Evolutionary conservation across 495 filamentous ascomycete species (phyloP), one percentile per base, ranked within the genome.

Genomic region (Annulohypoxylon stygium): DNA sequence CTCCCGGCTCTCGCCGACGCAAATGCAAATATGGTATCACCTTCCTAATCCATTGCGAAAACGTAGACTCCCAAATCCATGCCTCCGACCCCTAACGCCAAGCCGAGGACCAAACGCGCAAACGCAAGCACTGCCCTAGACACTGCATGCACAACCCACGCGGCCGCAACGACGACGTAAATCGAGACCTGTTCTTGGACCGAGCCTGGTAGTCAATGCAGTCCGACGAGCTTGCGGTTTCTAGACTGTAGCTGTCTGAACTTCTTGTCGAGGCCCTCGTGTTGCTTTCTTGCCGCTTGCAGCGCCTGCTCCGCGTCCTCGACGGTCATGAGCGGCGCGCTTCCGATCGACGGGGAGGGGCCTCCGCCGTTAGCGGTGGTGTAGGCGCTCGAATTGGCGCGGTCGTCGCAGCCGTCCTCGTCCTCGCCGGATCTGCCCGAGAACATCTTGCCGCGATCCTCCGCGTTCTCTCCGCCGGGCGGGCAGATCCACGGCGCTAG

Each of bases 181-280:
- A 4, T 26, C 7, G 64, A 43, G 3, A 57, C 48, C 3, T 60
- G 16, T 25, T 63, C 23, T 20, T 26, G 37, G 30, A 43, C 37
- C 0, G 55, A 39, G 47, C 48, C 69, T 25, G 69, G 77, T 61
- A 79, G 77, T 79, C 77, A 79, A 79, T 79, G 77, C 54, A 79
- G 47, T n/a, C 74, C 77, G 37, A 79, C 70, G 9, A 77, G 65
- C 6, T 75, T 70, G 4, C 86, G 80, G 73, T 92, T 92, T 84
- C 86, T 89, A 73, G 88, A 88, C 63, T 91, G 81, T 39, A 91
- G 62, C 60, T 84, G 82, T 68, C 84, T 85, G 20, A 92, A 75
- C 71, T 83, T 89, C 84, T 92, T 93, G 79, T 93, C 92, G 8
- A 93, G 76, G 64, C 78, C 85, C 61, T 94, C 92, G 37, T 88